Evolutionary conservation across 2,329 filamentous ascomycete genomes (phyloP).

Genomic region (Blastomyces emzantsi): DNA sequence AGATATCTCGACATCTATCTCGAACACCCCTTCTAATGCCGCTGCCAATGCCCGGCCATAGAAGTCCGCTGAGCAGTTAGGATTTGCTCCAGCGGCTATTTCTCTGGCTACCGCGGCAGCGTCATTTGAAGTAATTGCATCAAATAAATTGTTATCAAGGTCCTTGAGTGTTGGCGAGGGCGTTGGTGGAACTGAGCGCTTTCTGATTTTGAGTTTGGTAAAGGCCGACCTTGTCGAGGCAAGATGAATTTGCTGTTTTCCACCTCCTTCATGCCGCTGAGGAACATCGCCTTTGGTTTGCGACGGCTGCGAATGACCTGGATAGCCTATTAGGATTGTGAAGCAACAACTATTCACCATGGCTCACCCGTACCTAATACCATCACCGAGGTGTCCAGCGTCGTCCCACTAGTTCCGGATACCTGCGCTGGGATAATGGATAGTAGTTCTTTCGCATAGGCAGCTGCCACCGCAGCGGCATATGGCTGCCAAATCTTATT

Average conservation of each 20-base stretch:
- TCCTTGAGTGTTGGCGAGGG: neutral
- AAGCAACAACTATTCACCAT: neutral
- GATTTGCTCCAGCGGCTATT: neutral
- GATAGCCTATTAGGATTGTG: neutral
- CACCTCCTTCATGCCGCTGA: neutral
- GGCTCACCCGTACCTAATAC: neutral
- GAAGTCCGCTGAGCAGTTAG: neutral
- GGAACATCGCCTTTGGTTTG: neutral
- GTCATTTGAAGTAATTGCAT: neutral
- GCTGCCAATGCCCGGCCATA: neutral
- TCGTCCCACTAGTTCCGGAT: neutral
- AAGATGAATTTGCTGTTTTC: neutral
- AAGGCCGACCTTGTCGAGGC: neutral
- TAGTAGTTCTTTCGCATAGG: conserved; percentile 20
- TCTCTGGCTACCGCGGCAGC: neutral
- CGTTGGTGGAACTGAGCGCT: neutral
- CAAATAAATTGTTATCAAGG: neutral
- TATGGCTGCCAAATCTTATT: conserved; percentile 32
- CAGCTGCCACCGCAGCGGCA: conserved; percentile 27
- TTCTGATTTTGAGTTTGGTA: neutral
- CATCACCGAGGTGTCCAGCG: neutral
- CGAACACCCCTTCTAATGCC: too few relatives aligned
- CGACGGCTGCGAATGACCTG: neutral
- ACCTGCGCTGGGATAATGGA: neutral
- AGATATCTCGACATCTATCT: neutral